Base-by-base conservation (phyloP, 1,284 basidiomycete species). In the Heliocybe sulcata region DNA sequence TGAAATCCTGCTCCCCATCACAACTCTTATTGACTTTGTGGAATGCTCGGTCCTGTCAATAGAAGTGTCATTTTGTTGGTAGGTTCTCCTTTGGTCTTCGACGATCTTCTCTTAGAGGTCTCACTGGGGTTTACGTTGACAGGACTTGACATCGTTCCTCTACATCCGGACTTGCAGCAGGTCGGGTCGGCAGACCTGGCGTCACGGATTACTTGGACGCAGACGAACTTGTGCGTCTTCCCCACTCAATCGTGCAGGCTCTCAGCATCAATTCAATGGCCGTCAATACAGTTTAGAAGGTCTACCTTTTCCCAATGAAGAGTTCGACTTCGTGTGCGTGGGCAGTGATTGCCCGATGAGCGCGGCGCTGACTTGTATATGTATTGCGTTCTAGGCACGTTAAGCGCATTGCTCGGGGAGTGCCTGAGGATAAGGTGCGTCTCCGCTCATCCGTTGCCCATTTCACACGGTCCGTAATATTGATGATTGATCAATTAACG, bases 291-390 rank as follows among this genome's bases (percentile, higher is more conserved):
- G 85, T 64, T 69, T 89, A 31, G 82, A 87, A 55, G 72, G 73
- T 0, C 74, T 89, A 51, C 85, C 86, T 0, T 89, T 89, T 64
- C 76, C 76, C 14, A 75, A 82, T 58, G 81, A 81, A 35, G 82
- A 86, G 62, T 89, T 89, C 63, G 86, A 88, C 63, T 87, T 79
- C 63, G 82, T 87, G 82, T 86, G 68, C 64, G 82, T 69, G 19
- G 20, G 20, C 25, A 16, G 49, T 26, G 14, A 23, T 11, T 9
- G 12, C 20, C 9, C 27, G 49, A 12, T 31, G 49, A 10, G 22
- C 23, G 27, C 8, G 49, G 11, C 10, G 45, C 29, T 48, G 33
- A 35, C 33, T 35, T 35, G 33, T 35, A n/a, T n/a, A n/a, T n/a
- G 33, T 9, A 35, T 35, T 35, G 33, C 9, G 33, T 51, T 48